Base-by-base conservation (phyloP, 164 flowering plant genomes). In the Vitis amurensis region DNA sequence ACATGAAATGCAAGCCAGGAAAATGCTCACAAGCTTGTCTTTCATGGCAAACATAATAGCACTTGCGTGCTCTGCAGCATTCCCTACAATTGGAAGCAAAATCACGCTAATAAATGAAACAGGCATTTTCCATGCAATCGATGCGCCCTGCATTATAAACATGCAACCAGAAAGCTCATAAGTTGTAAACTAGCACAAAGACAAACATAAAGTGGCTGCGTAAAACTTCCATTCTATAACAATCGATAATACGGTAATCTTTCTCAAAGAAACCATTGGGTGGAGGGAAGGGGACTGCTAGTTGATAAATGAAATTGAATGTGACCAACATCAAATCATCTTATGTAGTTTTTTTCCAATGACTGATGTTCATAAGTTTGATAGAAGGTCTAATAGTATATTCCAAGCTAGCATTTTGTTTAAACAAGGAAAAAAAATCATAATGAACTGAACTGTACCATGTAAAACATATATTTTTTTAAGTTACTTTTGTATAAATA, bases 31-130 rank as follows among this genome's bases (percentile, higher is more conserved):
- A 75, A 88, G 85, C 75, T 88, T 90, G 75, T 90, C 91, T 76
- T 87, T 90, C 85, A 84, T 86, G 23, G 93, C 92, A 78, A 90
- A 90, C 84, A 90, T 90, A 19, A 90, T 72, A 19, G 95, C 91
- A 72, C 93, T 84, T 29, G 95, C 93, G 81, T 90, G 95, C 76
- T 90, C 95, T 9, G 95, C 93, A 59, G 95, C 95, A 82, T 90
- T 90, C 51, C 95, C 95, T 11, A 90, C 91, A 63, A 90, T 86
- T 8, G 95, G 95, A 12, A 90, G 89, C 80, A 89, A 68, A 59
- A 90, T 85, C 37, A 89, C 89, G 50, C 96, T 86, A 37, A 90
- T 87, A 73, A 90, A 90, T 29, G 91, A 64, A 50, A 89, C 66
- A 15, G 91, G 87, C n/a, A 88, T 78, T 4, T 85, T 77, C 91